Percentiles rank a stretch among this genome's conserved stretches.
phyloP scores from a whole-genome alignment of 495 filamentous ascomycete species.

The Geoglossum glabrum region DNA sequence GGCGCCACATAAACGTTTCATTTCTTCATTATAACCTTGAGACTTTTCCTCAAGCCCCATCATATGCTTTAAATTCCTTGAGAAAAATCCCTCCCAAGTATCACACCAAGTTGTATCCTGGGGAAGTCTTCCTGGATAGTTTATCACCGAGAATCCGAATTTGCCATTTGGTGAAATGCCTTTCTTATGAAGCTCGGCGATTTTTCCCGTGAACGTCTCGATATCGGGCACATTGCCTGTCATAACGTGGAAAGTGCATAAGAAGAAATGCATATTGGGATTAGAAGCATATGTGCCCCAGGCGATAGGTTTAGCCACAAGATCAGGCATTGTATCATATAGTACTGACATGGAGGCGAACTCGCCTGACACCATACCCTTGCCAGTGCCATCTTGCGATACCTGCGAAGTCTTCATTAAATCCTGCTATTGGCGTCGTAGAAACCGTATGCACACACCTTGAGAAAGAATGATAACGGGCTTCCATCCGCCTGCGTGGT shows the following conservation, averaged over 20 bases:
- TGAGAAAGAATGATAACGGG: conserved; percentile 10
- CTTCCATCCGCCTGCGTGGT: conserved; percentile 8
- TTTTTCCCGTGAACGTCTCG: not conserved
- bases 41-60: conserved; percentile 3
- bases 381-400: not conserved
- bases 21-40: conserved; percentile 5
- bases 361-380: conserved; percentile 13
- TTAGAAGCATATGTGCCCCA: conserved; percentile 13
- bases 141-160: conserved; percentile 10
- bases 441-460: not conserved
- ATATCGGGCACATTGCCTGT: conserved; percentile 7
- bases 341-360: conserved; percentile 11
- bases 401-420: not conserved
- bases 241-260: conserved; percentile 12
- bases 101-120: conserved; percentile 8
- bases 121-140: conserved; percentile 7
- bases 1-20: not conserved
- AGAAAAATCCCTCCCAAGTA: conserved; percentile 12
- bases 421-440: not conserved
- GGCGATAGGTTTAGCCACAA: conserved; percentile 9
- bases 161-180: conserved; percentile 11
- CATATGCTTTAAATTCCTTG: conserved; percentile 2
- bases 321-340: conserved; percentile 7
- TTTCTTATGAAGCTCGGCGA: not conserved
- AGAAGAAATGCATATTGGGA: conserved; percentile 12